Conservation (phyloP, 805 yeast genomes). For the Saccharomycopsis fibuligera region DNA sequence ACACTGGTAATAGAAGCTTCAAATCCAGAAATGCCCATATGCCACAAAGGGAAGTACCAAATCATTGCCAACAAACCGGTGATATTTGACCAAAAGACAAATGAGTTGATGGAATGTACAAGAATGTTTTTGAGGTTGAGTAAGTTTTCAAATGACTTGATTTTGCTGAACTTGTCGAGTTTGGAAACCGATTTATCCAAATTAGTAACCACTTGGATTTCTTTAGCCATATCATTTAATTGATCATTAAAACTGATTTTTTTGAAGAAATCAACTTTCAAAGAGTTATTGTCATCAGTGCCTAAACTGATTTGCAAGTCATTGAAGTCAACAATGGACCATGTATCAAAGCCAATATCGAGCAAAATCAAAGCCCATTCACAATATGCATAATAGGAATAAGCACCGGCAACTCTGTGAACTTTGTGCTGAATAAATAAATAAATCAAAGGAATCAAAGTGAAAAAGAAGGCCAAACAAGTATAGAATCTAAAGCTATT, state of each 20-base stretch:
- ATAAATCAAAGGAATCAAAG: slow-evolving; percentile 75
- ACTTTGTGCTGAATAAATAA: slow-evolving; percentile 92
- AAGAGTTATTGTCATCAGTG: slow-evolving; percentile 21
- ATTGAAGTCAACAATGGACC: slow-evolving; percentile 65
- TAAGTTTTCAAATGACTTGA: slow-evolving; percentile 12
- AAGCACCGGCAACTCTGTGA: slow-evolving; percentile 84
- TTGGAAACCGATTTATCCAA: slow-evolving; percentile 23
- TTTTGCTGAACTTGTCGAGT: slow-evolving; percentile 18
- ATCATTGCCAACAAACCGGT: slow-evolving; percentile 80
- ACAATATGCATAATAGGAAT: slow-evolving; percentile 87
- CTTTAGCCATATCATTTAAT: slow-evolving; percentile 24
- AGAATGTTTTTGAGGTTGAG: slow-evolving; percentile 33
- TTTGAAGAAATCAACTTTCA: slow-evolving; percentile 18
- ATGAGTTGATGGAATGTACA: slow-evolving; percentile 53
- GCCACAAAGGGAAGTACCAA: slow-evolving; percentile 98
- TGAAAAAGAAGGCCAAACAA: slow-evolving; percentile 58
- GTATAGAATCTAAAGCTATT: slow-evolving; percentile 49
- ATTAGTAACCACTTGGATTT: slow-evolving; percentile 23
- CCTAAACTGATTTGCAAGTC: slow-evolving; percentile 43
- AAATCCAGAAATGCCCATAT: slow-evolving; percentile 95
- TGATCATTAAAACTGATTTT: slow-evolving; percentile 22
- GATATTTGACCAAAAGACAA: slow-evolving; percentile 76
- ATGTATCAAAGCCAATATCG: slow-evolving; percentile 81
- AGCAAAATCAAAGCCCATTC: slow-evolving; percentile 87
- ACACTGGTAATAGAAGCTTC: slow-evolving; percentile 63